A percentile compares a stretch with the other conserved stretches of the same genome.
Conservation (phyloP, 345 rosid genomes). For the Orychophragmus violaceus region DNA sequence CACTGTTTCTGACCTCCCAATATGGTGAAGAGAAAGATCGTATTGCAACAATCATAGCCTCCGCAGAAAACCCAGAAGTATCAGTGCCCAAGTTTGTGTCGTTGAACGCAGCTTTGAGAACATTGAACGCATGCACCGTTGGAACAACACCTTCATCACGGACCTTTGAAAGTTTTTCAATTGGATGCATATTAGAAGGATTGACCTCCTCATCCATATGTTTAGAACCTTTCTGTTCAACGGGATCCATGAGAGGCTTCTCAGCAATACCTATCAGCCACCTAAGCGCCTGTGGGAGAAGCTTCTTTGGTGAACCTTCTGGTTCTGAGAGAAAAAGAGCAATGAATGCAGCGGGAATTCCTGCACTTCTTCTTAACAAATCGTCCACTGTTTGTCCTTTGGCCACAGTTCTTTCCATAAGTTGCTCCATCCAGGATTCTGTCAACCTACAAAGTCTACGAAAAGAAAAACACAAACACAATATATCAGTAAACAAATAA, state of each 20-base stretch:
- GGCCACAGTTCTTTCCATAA: conserved; percentile 83
- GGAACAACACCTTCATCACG: conserved; percentile 95
- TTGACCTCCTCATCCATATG: conserved; percentile 23
- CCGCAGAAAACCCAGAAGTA: conserved; percentile 93
- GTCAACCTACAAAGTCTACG: conserved; percentile 81
- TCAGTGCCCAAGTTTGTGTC: conserved; percentile 93
- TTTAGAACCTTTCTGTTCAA: conserved; percentile 25
- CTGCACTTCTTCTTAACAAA: conserved; percentile 95
- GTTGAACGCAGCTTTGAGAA: conserved; percentile 85
- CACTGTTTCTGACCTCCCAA: conserved; percentile 97
- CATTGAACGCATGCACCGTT: conserved; percentile 89
- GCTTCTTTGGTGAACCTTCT: conserved; percentile 90
- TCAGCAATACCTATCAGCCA: conserved; percentile 84
- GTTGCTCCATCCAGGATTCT: conserved; percentile 91
- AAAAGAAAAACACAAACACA: conserved; percentile 18
- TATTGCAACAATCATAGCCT: conserved; percentile 74
- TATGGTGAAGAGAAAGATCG: conserved; percentile 87
- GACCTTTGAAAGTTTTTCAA: conserved; percentile 58
- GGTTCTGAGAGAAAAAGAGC: conserved; percentile 95
- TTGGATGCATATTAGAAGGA: conserved; percentile 34
- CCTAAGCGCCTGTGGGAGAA: conserved; percentile 71
- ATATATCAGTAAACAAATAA: not conserved
- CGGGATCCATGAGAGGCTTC: conserved; percentile 39
- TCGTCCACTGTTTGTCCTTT: conserved; percentile 92
- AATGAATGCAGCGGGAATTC: conserved; percentile 93